Percentiles rank a stretch among this genome's conserved stretches.
Evolutionary conservation across 176 grass and related monocot species (phyloP).

Genomic region (Secale cereale): DNA sequence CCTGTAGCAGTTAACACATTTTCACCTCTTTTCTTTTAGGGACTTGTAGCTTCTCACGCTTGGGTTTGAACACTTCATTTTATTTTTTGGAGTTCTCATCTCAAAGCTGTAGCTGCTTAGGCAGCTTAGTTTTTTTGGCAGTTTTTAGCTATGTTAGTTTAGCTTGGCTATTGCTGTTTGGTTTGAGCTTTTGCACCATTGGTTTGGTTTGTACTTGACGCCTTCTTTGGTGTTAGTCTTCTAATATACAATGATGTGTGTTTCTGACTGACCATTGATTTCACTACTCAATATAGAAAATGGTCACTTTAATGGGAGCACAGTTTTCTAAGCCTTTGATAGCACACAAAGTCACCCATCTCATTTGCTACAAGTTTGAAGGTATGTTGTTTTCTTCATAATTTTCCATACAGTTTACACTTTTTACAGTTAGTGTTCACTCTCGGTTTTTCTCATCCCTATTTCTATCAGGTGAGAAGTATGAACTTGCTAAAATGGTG

Average conservation of each 20-base stretch:
- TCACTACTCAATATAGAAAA: constrained; percentile 62
- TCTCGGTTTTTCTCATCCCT: neutral
- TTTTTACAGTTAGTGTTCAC: constrained; percentile 12
- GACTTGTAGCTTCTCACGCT: neutral
- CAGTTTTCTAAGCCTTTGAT: constrained; percentile 76
- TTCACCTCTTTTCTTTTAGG: neutral
- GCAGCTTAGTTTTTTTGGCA: neutral
- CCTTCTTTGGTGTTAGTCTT: neutral
- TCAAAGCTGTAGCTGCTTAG: neutral
- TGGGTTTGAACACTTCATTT: neutral
- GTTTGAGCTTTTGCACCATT: neutral
- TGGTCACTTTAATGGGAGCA: constrained; percentile 92
- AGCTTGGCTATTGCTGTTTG: neutral
- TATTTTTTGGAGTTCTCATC: neutral
- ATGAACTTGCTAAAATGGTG: constrained; percentile 73
- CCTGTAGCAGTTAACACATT: neutral
- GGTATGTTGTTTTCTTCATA: constrained; percentile 40
- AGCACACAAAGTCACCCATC: constrained; percentile 68
- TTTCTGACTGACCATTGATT: neutral
- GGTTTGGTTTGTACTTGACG: neutral
- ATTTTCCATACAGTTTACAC: neutral
- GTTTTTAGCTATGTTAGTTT: neutral
- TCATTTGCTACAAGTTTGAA: constrained; percentile 95
- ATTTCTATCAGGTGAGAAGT: constrained; percentile 66
- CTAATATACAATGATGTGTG: neutral